phyloP scores from a whole-genome alignment of 192 early-diverging fungal species.

The Coemansia brasiliensis region DNA sequence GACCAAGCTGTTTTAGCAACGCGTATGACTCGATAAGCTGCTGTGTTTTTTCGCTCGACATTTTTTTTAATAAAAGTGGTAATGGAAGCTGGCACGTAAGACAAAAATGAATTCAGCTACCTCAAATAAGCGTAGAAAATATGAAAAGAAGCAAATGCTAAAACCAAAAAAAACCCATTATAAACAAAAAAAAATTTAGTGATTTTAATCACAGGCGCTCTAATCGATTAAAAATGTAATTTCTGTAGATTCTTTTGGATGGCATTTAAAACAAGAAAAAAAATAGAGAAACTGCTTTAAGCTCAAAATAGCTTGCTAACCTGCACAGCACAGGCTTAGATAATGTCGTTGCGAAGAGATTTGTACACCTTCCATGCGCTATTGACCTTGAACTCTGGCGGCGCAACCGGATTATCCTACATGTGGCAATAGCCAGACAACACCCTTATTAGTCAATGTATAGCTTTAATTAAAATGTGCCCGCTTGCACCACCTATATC shows the following conservation, averaged over 20 bases:
- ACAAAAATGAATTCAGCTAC: neutral
- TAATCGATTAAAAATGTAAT: neutral
- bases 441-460: neutral
- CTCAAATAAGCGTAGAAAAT: neutral
- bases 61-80: neutral
- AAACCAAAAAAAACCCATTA: neutral
- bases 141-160: neutral
- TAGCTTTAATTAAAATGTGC: no score
- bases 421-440: neutral
- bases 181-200: conserved; percentile 14
- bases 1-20: conserved; percentile 23
- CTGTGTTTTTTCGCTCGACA: conserved; percentile 15
- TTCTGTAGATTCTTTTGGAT: neutral
- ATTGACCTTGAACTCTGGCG: conserved; percentile 65
- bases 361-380: conserved; percentile 72
- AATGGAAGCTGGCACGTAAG: no score
- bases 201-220: neutral
- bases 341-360: conserved; percentile 32
- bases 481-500: neutral
- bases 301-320: no score
- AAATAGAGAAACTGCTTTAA: conserved; percentile 11
- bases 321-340: neutral
- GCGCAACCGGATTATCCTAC: conserved; percentile 54
- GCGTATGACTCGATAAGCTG: conserved; percentile 24
- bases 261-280: conserved; percentile 3